Evolutionary conservation across 139 green algal species (phyloP).

Genomic region (Pedinophyceae sp.): DNA sequence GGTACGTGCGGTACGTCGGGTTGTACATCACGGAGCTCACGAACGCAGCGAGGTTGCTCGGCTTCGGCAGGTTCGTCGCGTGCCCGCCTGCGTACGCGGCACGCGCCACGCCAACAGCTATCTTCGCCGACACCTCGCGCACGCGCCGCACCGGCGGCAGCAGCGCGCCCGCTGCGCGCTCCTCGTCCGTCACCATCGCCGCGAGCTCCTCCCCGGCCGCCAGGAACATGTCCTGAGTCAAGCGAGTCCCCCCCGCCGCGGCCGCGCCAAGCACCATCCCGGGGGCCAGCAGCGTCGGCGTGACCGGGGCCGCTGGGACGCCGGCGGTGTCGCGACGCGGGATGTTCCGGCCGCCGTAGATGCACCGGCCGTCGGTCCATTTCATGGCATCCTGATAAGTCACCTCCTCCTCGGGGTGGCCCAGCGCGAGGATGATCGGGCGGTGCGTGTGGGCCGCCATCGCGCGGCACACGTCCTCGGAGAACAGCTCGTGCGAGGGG

Average conservation of each 20-base stretch:
- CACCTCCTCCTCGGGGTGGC: conserved; percentile 30
- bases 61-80: conserved; percentile 65
- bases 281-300: conserved; percentile 44
- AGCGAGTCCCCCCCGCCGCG: conserved; percentile 38
- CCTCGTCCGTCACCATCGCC: conserved; percentile 39
- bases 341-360: conserved; percentile 15
- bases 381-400: conserved; percentile 35
- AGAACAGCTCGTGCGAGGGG: conserved; percentile 3
- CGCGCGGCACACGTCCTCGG: too few relatives aligned
- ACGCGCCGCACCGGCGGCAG: conserved; percentile 35
- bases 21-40: conserved; percentile 43
- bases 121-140: conserved; percentile 34
- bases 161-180: conserved; percentile 28
- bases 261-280: conserved; percentile 41
- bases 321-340: too few relatives aligned
- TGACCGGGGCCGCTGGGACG: too few relatives aligned
- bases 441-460: conserved; percentile 31
- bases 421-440: conserved; percentile 63
- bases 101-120: conserved; percentile 47
- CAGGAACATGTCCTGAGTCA: conserved; percentile 71
- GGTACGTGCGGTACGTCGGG: conserved; percentile 42
- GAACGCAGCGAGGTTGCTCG: conserved; percentile 48
- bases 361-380: conserved; percentile 32
- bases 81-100: conserved; percentile 57
- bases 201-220: conserved; percentile 57